These are phyloP conservation scores for Rhodofomes roseus DNA, from an alignment of 1,284 basidiomycete species.

Conservation along the genomic window DNA sequence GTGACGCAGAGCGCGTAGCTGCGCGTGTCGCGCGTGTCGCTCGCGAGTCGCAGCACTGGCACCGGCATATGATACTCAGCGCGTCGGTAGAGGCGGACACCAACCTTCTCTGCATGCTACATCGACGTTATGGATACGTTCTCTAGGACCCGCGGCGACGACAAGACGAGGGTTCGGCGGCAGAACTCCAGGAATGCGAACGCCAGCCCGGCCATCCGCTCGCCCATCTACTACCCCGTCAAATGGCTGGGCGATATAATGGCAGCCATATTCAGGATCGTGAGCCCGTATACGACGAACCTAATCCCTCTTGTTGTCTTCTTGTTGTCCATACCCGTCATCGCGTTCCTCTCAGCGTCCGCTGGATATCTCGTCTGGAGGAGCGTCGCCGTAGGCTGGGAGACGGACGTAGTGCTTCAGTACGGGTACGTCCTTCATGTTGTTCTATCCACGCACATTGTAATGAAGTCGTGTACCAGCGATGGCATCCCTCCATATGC, in stretches of 20 bases:
- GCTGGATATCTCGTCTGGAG: constrained; percentile 73
- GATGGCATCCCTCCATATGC: constrained; percentile 64
- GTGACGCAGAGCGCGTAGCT: neutral
- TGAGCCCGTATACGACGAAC: constrained; percentile 38
- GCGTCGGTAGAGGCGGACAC: neutral
- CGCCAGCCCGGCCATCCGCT: constrained; percentile 17
- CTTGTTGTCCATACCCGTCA: constrained; percentile 55
- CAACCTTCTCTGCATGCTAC: neutral
- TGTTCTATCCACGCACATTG: neutral
- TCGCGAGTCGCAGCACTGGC: neutral
- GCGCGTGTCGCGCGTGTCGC: neutral
- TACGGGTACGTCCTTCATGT: constrained; percentile 55
- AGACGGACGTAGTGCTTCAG: constrained; percentile 61
- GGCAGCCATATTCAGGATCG: constrained; percentile 15
- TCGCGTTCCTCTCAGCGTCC: constrained; percentile 53
- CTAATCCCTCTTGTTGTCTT: constrained; percentile 60
- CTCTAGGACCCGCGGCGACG: neutral
- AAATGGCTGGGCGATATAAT: constrained; percentile 21
- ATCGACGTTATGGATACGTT: neutral
- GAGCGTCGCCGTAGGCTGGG: constrained; percentile 64
- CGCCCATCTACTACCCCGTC: constrained; percentile 22
- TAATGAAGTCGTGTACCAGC: constrained; percentile 32
- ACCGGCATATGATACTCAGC: no score
- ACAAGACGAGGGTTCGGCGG: constrained; percentile 15
- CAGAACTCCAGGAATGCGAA: constrained; percentile 15